Evolutionary conservation across 2,329 filamentous ascomycete species (phyloP).

Genomic region (Cladosporium phlei): DNA sequence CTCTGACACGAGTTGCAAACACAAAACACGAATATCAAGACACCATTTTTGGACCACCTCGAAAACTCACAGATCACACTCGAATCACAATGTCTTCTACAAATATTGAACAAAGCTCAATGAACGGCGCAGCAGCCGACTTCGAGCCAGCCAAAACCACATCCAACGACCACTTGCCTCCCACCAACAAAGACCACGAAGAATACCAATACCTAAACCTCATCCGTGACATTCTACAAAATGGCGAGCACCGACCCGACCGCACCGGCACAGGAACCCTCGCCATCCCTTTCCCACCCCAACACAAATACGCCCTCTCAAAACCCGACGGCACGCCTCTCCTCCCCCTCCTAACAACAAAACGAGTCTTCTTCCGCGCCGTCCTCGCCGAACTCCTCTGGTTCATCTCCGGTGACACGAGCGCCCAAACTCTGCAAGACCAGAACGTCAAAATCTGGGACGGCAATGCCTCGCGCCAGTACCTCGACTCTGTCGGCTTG

Average conservation of each 20-base stretch:
- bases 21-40: background rate
- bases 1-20: slow-evolving; percentile 4
- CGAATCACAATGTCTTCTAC: slow-evolving; percentile 27
- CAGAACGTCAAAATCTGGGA: slow-evolving; percentile 97
- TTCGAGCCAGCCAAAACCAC: slow-evolving; percentile 18
- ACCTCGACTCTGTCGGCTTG: slow-evolving; percentile 80
- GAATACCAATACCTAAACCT: slow-evolving; percentile 92
- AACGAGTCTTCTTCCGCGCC: slow-evolving; percentile 88
- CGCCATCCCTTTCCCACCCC: slow-evolving; percentile 80
- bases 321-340: slow-evolving; percentile 55
- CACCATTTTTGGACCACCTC: background rate
- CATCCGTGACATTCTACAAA: slow-evolving; percentile 74
- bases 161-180: background rate
- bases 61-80: no score
- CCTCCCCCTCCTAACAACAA: slow-evolving; percentile 91
- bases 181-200: slow-evolving; percentile 56
- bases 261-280: slow-evolving; percentile 91
- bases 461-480: slow-evolving; percentile 86
- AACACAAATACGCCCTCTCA: slow-evolving; percentile 81
- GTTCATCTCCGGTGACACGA: slow-evolving; percentile 85
- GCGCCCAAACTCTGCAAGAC: slow-evolving; percentile 68
- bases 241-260: slow-evolving; percentile 85
- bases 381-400: slow-evolving; percentile 91
- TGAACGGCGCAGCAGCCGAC: slow-evolving; percentile 23
- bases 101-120: slow-evolving; percentile 27